Conservation (phyloP, 2,329 filamentous ascomycete species). For the Tolypocladium cylindrosporum region DNA sequence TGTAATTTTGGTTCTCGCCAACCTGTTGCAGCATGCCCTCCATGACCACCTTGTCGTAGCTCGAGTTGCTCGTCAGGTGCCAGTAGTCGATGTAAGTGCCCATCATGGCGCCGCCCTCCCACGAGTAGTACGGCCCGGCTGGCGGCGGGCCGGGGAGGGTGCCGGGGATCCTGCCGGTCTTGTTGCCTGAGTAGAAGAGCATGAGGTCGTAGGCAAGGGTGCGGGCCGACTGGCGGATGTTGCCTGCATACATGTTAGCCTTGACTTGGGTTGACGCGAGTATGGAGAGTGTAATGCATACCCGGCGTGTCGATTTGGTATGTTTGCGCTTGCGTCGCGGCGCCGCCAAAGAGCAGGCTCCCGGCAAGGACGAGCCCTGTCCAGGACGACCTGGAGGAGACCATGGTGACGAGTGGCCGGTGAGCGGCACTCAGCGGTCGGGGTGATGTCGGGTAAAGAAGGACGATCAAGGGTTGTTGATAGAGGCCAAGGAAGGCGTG, state of each 20-base stretch:
- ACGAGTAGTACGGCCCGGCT: slow-evolving; percentile 58
- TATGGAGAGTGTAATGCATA: too few species aligned
- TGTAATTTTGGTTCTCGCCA: slow-evolving; percentile 46
- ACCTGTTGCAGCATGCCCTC: slow-evolving; percentile 48
- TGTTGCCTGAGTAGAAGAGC: slow-evolving; percentile 39
- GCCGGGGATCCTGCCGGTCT: slow-evolving; percentile 41
- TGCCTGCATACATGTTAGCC: slow-evolving; percentile 22
- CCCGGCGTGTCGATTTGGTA: slow-evolving; percentile 22
- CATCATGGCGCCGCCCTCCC: slow-evolving; percentile 62
- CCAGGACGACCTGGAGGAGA: neutral
- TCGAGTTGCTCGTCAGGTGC: slow-evolving; percentile 53
- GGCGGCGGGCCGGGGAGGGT: slow-evolving; percentile 46
- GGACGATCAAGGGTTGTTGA: too few species aligned
- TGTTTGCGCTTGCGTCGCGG: slow-evolving; percentile 15
- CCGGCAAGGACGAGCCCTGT: slow-evolving; percentile 2
- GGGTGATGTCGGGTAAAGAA: too few species aligned
- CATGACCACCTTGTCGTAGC: slow-evolving; percentile 50
- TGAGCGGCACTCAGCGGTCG: too few species aligned
- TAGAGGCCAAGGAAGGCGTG: too few species aligned
- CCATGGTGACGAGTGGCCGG: neutral
- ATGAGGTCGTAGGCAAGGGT: slow-evolving; percentile 42
- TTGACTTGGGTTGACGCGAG: too few species aligned
- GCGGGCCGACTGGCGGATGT: slow-evolving; percentile 35
- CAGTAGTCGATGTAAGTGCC: slow-evolving; percentile 61
- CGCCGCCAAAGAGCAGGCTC: slow-evolving; percentile 2